Evolutionary conservation across 2,329 filamentous ascomycete genomes (phyloP), one percentile per base, ranked within the genome.

Genomic region (Juglanconis sp.): DNA sequence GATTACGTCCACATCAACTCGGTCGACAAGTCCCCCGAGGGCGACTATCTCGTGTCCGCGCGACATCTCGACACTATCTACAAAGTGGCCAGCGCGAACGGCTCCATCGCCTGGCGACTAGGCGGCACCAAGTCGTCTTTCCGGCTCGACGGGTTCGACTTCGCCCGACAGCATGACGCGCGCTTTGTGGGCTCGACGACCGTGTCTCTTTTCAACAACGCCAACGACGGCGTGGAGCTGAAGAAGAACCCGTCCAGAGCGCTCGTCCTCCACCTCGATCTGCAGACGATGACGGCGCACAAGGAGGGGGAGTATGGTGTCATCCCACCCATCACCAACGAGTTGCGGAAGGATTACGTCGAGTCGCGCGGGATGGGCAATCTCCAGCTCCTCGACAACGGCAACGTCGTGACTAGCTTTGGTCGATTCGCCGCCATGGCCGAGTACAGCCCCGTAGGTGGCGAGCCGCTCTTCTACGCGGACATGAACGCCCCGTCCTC

Each of bases 1-100:
- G 81, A 85, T 67, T 83, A 77, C 61, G 83, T 83, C 66, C 81
- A 83, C 67, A 77, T 85, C 69, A 83, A 84, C 69, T 79, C 79
- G 36, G 71, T 84, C n/a, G 78, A 83, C 65, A 83, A 83, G 66
- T 76, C 78, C 57, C 64, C 69, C 0, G 64, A 73, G 0, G 80
- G 80, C 3, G 52, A 62, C 51, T 86, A 82, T 56, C 68, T 85
- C 15, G 72, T 86, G 32, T 85, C 81, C 0, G 74, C 77, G 0
- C 77, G 81, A 1, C 75, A 83, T 65, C 73, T 76, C 44, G 77
- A 77, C 65, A 74, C 76, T 10, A 70, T 84, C 9, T 75, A 73
- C 50, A 77, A 76, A 51, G 76, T 86, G 63, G 77, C 78, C 52
- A 72, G 75, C 15, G 71, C 70, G 3, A 76, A 78, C 7, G 80